Conservation (phyloP, 306 rosid species). For the Astragalus glycyphyllos region DNA sequence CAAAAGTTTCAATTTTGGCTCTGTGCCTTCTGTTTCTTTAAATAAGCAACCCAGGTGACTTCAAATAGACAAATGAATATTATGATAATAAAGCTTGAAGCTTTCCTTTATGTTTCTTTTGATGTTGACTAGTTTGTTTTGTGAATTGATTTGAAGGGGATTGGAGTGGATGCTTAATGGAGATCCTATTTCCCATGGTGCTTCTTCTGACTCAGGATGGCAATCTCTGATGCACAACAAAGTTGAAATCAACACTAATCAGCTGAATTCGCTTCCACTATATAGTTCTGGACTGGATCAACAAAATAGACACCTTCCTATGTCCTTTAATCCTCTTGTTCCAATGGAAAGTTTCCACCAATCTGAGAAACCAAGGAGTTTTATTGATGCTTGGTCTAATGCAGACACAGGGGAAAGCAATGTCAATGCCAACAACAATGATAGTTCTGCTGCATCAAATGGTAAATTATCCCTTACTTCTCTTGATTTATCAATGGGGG, state of each 20-base stretch:
- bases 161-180: constrained; percentile 72
- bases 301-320: constrained; percentile 42
- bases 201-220: constrained; percentile 60
- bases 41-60: constrained; percentile 58
- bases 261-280: constrained; percentile 49
- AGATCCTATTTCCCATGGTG: constrained; percentile 54
- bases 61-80: not conserved
- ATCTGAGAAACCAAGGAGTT: constrained; percentile 57
- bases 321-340: constrained; percentile 52
- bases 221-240: constrained; percentile 62
- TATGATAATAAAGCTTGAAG: not conserved
- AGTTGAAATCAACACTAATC: constrained; percentile 48
- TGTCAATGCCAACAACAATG: constrained; percentile 34
- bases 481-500: constrained; percentile 75
- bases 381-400: constrained; percentile 82
- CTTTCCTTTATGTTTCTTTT: not conserved
- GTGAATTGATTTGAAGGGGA: constrained; percentile 50
- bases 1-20: constrained; percentile 44
- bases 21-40: constrained; percentile 47
- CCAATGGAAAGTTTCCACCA: constrained; percentile 41
- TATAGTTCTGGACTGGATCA: constrained; percentile 49
- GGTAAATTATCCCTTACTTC: constrained; percentile 61
- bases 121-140: not conserved
- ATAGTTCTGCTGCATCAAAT: constrained; percentile 46
- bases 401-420: constrained; percentile 40